These are phyloP conservation scores for Spencermartinsiella ligniputridi DNA, from an alignment of 1,139 yeast species.

Conservation along the genomic window DNA sequence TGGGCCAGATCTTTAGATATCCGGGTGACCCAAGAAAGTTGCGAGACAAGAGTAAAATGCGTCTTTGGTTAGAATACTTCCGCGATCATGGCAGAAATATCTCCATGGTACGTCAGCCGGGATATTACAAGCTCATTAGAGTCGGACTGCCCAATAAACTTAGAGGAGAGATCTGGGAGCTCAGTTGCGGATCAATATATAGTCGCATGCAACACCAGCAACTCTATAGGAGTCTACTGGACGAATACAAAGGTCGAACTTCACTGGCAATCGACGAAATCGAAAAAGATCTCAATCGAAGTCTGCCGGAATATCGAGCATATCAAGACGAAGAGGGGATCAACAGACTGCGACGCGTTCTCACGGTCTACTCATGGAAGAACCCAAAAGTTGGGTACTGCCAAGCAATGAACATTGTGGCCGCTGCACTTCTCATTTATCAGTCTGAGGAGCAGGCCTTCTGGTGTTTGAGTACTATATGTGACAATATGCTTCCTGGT, in stretches of 20 bases:
- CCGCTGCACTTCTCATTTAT: conserved; percentile 86
- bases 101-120: conserved; percentile 66
- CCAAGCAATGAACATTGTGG: conserved; percentile 98
- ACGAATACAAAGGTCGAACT: conserved; percentile 54
- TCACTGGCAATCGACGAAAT: conserved; percentile 93
- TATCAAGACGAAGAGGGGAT: conserved; percentile 87
- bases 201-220: conserved; percentile 59
- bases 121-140: conserved; percentile 75
- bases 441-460: conserved; percentile 98
- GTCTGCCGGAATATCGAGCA: conserved; percentile 93
- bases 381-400: conserved; percentile 98
- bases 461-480: conserved; percentile 81
- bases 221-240: conserved; percentile 55
- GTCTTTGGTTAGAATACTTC: conserved; percentile 90
- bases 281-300: conserved; percentile 90
- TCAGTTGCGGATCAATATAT: conserved; percentile 82
- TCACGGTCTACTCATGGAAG: conserved; percentile 94
- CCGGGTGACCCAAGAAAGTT: conserved; percentile 83
- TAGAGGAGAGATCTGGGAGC: conserved; percentile 96
- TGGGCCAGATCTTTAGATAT: conserved; percentile 75
- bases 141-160: conserved; percentile 90
- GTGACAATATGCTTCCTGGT: conserved; percentile 88
- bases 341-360: conserved; percentile 72
- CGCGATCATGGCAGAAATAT: conserved; percentile 79
- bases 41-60: conserved; percentile 80